Evolutionary conservation across 805 yeast genomes (phyloP).

Genomic region (Candida xiaguanensis): DNA sequence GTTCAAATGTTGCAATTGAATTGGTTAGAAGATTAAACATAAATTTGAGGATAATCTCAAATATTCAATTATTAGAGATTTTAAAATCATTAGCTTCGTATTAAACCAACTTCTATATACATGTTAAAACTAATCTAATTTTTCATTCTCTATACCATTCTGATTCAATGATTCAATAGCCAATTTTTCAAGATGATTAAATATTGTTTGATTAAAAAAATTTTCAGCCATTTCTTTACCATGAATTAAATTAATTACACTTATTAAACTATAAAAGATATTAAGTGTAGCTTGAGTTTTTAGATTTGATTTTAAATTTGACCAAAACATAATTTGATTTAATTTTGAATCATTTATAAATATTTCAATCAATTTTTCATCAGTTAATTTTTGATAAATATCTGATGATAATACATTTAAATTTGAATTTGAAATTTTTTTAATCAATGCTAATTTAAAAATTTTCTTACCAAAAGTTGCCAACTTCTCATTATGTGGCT

Average conservation of each 20-base stretch:
- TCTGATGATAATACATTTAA: constrained; percentile 61
- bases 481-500: constrained; percentile 86
- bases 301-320: constrained; percentile 42
- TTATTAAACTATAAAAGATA: constrained; percentile 58
- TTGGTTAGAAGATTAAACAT: too few species aligned
- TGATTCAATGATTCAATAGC: background rate
- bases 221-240: constrained; percentile 57
- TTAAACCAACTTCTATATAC: background rate
- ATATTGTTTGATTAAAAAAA: constrained; percentile 53
- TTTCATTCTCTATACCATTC: too few species aligned
- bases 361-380: constrained; percentile 47
- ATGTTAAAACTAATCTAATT: too few species aligned
- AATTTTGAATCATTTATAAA: constrained; percentile 49
- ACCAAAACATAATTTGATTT: constrained; percentile 62
- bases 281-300: constrained; percentile 45
- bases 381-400: constrained; percentile 47
- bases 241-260: constrained; percentile 61
- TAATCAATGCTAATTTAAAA: constrained; percentile 47
- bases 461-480: constrained; percentile 67
- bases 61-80: too few species aligned
- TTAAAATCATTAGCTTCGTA: background rate
- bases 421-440: constrained; percentile 38
- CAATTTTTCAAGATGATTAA: constrained; percentile 16
- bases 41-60: too few species aligned
- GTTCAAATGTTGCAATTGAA: too few species aligned